Conservation (phyloP, 805 yeast species). For the Ogataea methanolica region DNA sequence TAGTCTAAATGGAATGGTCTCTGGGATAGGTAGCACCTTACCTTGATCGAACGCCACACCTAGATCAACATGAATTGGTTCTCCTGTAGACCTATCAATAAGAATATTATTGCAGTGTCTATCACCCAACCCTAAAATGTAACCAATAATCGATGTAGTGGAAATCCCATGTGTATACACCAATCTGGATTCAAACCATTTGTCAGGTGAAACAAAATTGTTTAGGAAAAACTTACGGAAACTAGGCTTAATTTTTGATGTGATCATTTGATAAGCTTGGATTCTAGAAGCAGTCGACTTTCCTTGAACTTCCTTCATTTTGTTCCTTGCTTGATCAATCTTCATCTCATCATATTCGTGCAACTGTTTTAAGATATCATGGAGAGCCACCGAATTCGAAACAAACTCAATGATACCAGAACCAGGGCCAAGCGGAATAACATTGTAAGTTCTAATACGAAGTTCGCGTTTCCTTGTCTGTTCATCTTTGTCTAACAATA, state of each 20-base stretch:
- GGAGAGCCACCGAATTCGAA: constrained; percentile 63
- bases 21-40: constrained; percentile 77
- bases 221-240: constrained; percentile 67
- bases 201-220: constrained; percentile 58
- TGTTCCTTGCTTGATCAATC: constrained; percentile 53
- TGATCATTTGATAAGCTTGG: constrained; percentile 43
- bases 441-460: constrained; percentile 77
- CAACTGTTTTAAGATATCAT: constrained; percentile 60
- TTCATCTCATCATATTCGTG: constrained; percentile 52
- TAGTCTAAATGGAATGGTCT: constrained; percentile 86
- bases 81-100: constrained; percentile 78
- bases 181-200: constrained; percentile 67
- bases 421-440: constrained; percentile 81
- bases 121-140: constrained; percentile 89
- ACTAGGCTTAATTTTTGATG: constrained; percentile 54
- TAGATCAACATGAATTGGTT: constrained; percentile 91
- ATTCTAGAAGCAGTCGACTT: constrained; percentile 40
- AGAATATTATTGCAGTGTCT: constrained; percentile 89
- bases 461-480: constrained; percentile 55
- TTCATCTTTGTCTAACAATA: constrained; percentile 50
- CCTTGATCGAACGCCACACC: constrained; percentile 98
- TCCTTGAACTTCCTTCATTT: constrained; percentile 57
- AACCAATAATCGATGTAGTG: constrained; percentile 79
- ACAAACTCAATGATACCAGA: constrained; percentile 93
- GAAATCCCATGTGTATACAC: constrained; percentile 77